Evolutionary conservation across 176 grass and related monocot species (phyloP).

Genomic region (Cymbopogon citratus): DNA sequence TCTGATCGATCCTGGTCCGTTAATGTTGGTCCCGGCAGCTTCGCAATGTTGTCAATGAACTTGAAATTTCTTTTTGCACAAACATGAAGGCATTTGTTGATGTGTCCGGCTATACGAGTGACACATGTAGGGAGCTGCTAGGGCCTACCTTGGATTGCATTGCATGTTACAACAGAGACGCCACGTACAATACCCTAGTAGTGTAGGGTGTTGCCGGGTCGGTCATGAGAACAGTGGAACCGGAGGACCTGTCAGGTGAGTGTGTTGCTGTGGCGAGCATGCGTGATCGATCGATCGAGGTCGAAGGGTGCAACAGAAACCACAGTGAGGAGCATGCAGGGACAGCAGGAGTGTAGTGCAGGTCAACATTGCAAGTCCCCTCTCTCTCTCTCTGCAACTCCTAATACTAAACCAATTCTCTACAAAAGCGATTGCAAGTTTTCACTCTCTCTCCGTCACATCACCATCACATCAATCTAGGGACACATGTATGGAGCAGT

Average conservation of each 20-base stretch:
- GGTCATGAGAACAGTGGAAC: background rate
- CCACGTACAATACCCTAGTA: background rate
- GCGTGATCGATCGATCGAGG: background rate
- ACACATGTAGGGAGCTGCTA: background rate
- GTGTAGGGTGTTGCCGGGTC: background rate
- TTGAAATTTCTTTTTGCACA: no score
- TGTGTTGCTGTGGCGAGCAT: background rate
- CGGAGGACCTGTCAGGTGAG: background rate
- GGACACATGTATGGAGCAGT: no score
- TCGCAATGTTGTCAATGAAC: no score
- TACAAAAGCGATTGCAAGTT: no score
- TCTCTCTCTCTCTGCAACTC: no score
- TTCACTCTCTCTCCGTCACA: background rate
- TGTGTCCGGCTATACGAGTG: background rate
- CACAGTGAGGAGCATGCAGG: background rate
- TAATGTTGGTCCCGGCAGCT: no score
- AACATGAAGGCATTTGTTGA: no score
- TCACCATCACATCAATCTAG: no score
- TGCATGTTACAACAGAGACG: background rate
- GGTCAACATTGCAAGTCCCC: background rate
- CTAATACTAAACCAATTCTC: no score
- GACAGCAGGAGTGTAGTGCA: background rate
- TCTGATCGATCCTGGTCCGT: no score
- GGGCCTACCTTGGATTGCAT: background rate
- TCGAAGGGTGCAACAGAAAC: background rate